Percentiles rank a stretch among this genome's conserved stretches.
Conservation (phyloP, 345 rosid genomes). For the Leavenworthia alabamica region DNA sequence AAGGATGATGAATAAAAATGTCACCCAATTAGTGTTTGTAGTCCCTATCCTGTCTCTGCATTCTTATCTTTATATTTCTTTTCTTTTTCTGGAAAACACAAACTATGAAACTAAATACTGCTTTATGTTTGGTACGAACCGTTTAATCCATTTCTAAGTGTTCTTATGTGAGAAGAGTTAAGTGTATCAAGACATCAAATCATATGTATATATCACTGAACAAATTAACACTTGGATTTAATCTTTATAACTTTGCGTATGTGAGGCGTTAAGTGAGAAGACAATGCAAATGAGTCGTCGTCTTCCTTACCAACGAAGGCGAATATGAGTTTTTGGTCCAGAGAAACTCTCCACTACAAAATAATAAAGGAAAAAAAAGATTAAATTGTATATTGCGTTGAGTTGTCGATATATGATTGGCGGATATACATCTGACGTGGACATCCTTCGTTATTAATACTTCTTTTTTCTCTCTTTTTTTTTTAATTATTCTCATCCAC, state of each 20-base stretch:
- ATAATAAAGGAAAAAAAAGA: neutral
- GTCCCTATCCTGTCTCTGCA: neutral
- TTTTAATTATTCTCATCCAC: too few species aligned
- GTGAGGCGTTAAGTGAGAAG: neutral
- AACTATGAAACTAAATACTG: neutral
- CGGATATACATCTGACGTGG: neutral
- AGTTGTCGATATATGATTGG: neutral
- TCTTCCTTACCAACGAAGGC: too few species aligned
- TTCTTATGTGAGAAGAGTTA: neutral
- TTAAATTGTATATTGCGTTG: neutral
- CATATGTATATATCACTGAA: neutral
- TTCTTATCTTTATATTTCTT: neutral
- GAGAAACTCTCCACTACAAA: too few species aligned
- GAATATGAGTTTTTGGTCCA: too few species aligned
- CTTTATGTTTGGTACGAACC: neutral
- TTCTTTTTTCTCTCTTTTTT: neutral
- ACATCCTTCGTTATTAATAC: neutral
- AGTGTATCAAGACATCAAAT: neutral
- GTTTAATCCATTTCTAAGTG: neutral
- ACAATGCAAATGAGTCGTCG: neutral
- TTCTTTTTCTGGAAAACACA: neutral
- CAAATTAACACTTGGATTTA: too few species aligned
- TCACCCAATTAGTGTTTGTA: neutral
- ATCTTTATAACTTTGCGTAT: too few species aligned
- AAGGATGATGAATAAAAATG: conserved; percentile 76